These are phyloP conservation scores for Aspergillus carbonarius DNA, from an alignment of 2,329 filamentous ascomycete genomes.

Conservation along the genomic window DNA sequence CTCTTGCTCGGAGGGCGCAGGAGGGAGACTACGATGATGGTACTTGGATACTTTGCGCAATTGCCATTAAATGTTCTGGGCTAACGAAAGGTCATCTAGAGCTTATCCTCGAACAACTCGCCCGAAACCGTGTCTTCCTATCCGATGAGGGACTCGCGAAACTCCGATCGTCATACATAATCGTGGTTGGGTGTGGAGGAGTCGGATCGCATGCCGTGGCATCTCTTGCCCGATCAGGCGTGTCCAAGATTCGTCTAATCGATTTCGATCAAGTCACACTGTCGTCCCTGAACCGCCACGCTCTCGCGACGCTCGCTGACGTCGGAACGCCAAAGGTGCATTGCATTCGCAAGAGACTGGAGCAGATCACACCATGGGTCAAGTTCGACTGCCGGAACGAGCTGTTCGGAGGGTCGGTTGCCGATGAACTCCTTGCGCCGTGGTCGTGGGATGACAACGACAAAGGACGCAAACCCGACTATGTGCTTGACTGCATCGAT, in stretches of 20 bases:
- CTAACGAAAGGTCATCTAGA: conserved; percentile 50
- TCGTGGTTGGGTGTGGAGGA: conserved; percentile 90
- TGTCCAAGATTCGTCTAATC: conserved; percentile 81
- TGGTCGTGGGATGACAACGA: conserved; percentile 56
- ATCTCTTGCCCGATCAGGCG: conserved; percentile 83
- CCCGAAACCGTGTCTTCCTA: conserved; percentile 88
- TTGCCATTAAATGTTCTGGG: too few species aligned
- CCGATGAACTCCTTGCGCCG: conserved; percentile 64
- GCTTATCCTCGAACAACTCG: conserved; percentile 89
- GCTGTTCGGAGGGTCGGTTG: conserved; percentile 71
- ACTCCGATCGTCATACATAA: conserved; percentile 76
- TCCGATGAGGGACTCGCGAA: conserved; percentile 76
- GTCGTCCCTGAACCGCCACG: conserved; percentile 92
- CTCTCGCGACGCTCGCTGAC: conserved; percentile 88
- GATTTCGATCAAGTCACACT: conserved; percentile 98
- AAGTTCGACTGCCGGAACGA: conserved; percentile 83
- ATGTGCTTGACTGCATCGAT: conserved; percentile 95
- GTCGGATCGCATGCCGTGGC: conserved; percentile 91
- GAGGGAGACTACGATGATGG: conserved; percentile 65
- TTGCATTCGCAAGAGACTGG: conserved; percentile 73
- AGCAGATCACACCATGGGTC: conserved; percentile 89
- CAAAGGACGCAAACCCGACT: conserved; percentile 64
- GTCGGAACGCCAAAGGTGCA: conserved; percentile 91
- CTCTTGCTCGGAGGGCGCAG: conserved; percentile 59
- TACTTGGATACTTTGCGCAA: conserved; percentile 20